Conservation (phyloP, 495 filamentous ascomycete species). For the Aspergillus hancockii region DNA sequence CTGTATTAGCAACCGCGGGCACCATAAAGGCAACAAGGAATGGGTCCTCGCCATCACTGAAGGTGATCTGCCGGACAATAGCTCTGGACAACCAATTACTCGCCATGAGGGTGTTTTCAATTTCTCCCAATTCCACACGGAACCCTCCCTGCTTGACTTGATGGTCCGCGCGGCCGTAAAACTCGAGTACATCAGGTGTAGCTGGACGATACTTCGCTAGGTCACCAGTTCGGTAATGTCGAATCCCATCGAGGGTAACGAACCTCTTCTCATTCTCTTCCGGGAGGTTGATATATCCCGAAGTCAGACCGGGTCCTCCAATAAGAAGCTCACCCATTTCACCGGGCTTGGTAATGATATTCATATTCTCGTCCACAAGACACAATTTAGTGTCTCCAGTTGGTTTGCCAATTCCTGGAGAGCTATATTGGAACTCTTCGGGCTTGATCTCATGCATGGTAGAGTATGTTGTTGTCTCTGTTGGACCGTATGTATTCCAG, state of each 20-base stretch:
- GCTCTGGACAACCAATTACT: neutral
- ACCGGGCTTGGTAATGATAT: neutral
- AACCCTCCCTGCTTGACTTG: conserved; percentile 15
- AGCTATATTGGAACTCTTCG: conserved; percentile 4
- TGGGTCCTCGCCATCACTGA: neutral
- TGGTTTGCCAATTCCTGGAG: conserved; percentile 7
- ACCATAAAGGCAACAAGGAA: conserved; percentile 12
- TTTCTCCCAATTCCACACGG: conserved; percentile 14
- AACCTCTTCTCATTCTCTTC: conserved; percentile 7
- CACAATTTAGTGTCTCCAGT: conserved; percentile 6
- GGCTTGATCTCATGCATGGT: conserved; percentile 1
- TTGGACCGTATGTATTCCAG: conserved; percentile 16
- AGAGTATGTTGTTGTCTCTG: conserved; percentile 9
- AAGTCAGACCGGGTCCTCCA: conserved; percentile 1
- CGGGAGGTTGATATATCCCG: conserved; percentile 7
- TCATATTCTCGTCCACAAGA: conserved; percentile 5
- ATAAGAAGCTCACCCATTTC: conserved; percentile 6
- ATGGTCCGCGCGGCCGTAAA: conserved; percentile 8
- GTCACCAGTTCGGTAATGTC: conserved; percentile 13
- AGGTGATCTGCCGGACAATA: neutral
- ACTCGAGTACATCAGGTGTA: conserved; percentile 2
- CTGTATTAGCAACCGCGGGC: neutral
- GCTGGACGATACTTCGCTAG: neutral
- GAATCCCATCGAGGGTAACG: neutral
- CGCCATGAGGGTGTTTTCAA: conserved; percentile 3